phyloP scores from a whole-genome alignment of 169 alveolate species.

The Sarcocystis neurona region DNA sequence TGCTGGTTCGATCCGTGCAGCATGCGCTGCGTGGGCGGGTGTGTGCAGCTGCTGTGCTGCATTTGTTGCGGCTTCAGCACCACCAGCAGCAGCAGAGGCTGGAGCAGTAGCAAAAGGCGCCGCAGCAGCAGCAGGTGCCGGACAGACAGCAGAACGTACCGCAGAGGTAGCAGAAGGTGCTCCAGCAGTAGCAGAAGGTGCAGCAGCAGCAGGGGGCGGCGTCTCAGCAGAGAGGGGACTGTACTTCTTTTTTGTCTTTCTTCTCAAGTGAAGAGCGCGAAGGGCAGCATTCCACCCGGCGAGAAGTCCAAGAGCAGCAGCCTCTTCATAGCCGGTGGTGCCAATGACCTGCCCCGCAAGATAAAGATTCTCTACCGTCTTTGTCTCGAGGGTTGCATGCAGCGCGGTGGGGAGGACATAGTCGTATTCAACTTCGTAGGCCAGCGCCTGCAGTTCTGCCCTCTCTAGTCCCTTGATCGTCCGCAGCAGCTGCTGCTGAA shows the following conservation, averaged over 20 bases:
- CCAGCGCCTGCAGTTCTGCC: conserved; percentile 82
- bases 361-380: conserved; percentile 76
- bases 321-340: conserved; percentile 95
- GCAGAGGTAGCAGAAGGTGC: too few relatives aligned
- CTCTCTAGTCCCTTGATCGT: conserved; percentile 80
- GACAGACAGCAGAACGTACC: too few relatives aligned
- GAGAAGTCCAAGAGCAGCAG: conserved; percentile 89
- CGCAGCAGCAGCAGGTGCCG: conserved; percentile 24
- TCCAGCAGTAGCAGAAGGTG: background rate
- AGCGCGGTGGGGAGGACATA: conserved; percentile 80
- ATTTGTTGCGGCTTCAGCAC: background rate
- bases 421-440: conserved; percentile 91
- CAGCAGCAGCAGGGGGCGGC: background rate
- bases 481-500: conserved; percentile 75
- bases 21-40: background rate
- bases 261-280: background rate
- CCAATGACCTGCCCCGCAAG: conserved; percentile 93
- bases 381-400: conserved; percentile 81
- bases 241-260: background rate
- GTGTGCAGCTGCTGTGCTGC: background rate
- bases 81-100: background rate
- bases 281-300: conserved; percentile 93
- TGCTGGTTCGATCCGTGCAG: background rate
- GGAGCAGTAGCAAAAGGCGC: background rate
- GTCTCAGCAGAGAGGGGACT: background rate